A percentile compares a stretch with the other conserved stretches of the same genome.
These are phyloP conservation scores for Skeletonema marinoi DNA, from an alignment of 108 stramenopile genomes.

Conservation along the genomic window DNA sequence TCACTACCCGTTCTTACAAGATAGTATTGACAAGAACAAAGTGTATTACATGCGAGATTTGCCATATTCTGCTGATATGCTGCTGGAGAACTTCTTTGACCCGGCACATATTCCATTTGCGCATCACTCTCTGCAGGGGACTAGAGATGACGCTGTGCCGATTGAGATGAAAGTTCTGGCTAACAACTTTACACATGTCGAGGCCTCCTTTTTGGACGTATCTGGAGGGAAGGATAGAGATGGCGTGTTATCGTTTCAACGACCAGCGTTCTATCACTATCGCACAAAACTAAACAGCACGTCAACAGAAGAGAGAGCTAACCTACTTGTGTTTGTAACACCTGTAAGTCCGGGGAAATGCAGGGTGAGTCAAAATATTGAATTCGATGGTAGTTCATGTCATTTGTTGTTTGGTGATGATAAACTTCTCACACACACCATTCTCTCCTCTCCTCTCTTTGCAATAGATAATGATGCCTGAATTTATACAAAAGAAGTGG, in stretches of 20 bases:
- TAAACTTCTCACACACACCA: too few species aligned
- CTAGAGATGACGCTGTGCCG: conserved; percentile 47
- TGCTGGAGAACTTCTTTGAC: conserved; percentile 77
- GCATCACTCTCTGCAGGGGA: conserved; percentile 50
- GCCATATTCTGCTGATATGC: conserved; percentile 77
- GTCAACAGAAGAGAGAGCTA: conserved; percentile 15
- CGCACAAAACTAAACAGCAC: conserved; percentile 18
- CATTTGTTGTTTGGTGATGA: too few species aligned
- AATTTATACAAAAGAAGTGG: not conserved
- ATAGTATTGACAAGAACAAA: conserved; percentile 20
- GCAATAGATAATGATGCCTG: conserved; percentile 16
- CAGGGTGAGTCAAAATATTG: not conserved
- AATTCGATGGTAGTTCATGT: too few species aligned
- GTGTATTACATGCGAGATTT: conserved; percentile 69
- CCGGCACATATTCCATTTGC: conserved; percentile 88
- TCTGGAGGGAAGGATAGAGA: conserved; percentile 28
- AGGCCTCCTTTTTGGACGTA: conserved; percentile 40
- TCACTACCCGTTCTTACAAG: conserved; percentile 36
- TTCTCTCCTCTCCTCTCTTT: too few species aligned
- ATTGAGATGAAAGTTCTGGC: conserved; percentile 40
- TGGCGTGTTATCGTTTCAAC: conserved; percentile 46
- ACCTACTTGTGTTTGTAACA: conserved; percentile 23
- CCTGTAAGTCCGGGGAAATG: conserved; percentile 47
- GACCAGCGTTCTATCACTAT: conserved; percentile 51
- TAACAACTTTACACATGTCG: conserved; percentile 50